Evolutionary conservation across 2,329 filamentous ascomycete genomes (phyloP), one percentile per base, ranked within the genome.

Genomic region (Nannizziopsis barbatae): DNA sequence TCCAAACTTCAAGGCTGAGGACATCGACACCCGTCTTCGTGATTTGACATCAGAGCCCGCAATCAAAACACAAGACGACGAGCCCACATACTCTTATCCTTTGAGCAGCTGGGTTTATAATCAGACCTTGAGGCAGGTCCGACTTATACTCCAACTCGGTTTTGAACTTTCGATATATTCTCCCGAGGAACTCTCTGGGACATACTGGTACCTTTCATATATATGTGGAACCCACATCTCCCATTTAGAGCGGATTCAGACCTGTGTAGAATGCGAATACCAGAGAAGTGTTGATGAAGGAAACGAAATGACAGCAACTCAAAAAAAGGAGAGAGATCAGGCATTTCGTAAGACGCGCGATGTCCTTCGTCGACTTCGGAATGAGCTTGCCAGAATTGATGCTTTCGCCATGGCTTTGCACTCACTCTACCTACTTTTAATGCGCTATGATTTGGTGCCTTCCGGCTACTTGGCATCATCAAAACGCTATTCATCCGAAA

Each of bases 101-200:
- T 73, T 96, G 0, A 87, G 85, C 1, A 88, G 84, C 2, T 98
- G 92, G 92, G 79, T 82, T 0, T 93, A 90, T 58, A 77, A 89
- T 51, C 86, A 94, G 66, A 96, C 95, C 65, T 74, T 95, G n/a
- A 79, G 77, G 27, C 79, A 90, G 59, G 86, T 95, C 75, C 83
- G 90, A 61, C 84, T 81, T 72, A 83, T 93, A 40, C 75, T 95
- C 12, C 85, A 95, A 60, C 79, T 95, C 30, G 92, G 93, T 10
- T 96, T 98, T 63, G 92, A 98, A 65, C 80, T 95, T 10, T 83
- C 90, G 38, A 78, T 95, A 8, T 96, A 96, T 65, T 81, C 90
- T 46, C 75, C 80, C 0, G 84, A 94, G 62, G 92, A 98, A 64
- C 73, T 92, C 8, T 77, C 81, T 0, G 81, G 80, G 18, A 94